Conservation (phyloP, 345 rosid species). For the Lepidium didymum region DNA sequence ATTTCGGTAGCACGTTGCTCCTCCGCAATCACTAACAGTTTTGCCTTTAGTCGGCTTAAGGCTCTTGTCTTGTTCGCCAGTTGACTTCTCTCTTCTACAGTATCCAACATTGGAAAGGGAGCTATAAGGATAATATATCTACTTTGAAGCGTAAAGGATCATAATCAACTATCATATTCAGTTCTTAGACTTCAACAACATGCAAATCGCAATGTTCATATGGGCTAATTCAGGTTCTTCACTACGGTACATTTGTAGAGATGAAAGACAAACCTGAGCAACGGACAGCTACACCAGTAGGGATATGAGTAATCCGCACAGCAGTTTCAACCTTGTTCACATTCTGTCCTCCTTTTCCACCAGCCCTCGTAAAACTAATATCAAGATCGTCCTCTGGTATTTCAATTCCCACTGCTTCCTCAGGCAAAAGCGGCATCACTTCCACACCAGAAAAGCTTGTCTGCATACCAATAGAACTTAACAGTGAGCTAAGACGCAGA, state of each 20-base stretch:
- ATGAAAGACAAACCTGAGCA: slow-evolving; percentile 59
- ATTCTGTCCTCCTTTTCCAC: slow-evolving; percentile 97
- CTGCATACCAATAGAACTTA: slow-evolving; percentile 29
- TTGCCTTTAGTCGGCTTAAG: slow-evolving; percentile 71
- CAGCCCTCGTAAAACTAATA: slow-evolving; percentile 79
- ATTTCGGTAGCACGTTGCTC: slow-evolving; percentile 91
- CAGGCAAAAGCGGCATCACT: not conserved
- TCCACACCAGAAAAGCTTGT: slow-evolving; percentile 28
- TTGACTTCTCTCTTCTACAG: slow-evolving; percentile 89
- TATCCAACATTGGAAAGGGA: not conserved
- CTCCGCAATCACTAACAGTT: slow-evolving; percentile 76
- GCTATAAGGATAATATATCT: not conserved
- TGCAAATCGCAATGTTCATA: not conserved
- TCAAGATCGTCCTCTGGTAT: slow-evolving; percentile 92
- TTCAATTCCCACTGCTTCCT: slow-evolving; percentile 41
- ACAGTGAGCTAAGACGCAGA: not conserved
- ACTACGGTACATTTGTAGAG: not conserved
- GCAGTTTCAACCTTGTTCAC: slow-evolving; percentile 96
- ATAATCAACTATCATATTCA: not conserved
- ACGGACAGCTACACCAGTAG: slow-evolving; percentile 80
- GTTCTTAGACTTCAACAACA: not conserved
- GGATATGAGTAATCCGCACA: slow-evolving; percentile 80
- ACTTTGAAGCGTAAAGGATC: not conserved
- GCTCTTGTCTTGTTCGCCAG: slow-evolving; percentile 83
- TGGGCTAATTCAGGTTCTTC: not conserved